Evolutionary conservation across 2,329 filamentous ascomycete species (phyloP), one percentile per base, ranked within the genome.

Genomic region (Didymosphaeria variabile): DNA sequence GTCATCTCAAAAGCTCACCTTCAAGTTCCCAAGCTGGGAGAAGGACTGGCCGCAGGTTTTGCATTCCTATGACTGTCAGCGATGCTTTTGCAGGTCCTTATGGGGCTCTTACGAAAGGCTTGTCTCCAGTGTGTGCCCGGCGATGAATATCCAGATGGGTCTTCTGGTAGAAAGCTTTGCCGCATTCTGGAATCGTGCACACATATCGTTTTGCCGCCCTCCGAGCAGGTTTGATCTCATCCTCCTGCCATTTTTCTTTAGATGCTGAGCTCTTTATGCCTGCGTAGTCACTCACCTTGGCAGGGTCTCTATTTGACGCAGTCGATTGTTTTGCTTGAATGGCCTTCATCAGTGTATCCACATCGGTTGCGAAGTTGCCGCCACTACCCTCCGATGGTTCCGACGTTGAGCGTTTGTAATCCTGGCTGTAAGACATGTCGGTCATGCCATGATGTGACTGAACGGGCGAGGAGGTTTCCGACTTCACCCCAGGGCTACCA

Each of bases 121-220:
- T 95, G 57, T 91, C 88, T 17, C 95, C 95, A 2, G 92, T 97
- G 78, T 99, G 95, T 5, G 91, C 90, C 66, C 94, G 87, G 49
- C 87, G 89, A 77, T 99, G 95, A 52, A 96, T 97, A 63, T 95
- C 91, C 12, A 97, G 85, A 71, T 98, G 94, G 1, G 94, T 97
- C 80, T 94, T 97, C 75, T 98, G 94, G 61, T 88, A 88, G 78
- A 97, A 98, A 63, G 86, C 88, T 82, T 95, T 96, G 68, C 85
- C 83, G 78, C 94, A 98, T 44, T 87, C 87, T 8, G 88, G 85
- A 42, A 93, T 84, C 21, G 85, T 86, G 79, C 95, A 99, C 19
- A 86, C 81, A 76, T 94, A 93, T 71, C 88, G 82, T 77, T 89
- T 95, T 71, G 85, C 84, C 60, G 80, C 77, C 73, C 76, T 81